Conservation (phyloP, 1,284 basidiomycete species). For the Taiwanofungus camphoratus region DNA sequence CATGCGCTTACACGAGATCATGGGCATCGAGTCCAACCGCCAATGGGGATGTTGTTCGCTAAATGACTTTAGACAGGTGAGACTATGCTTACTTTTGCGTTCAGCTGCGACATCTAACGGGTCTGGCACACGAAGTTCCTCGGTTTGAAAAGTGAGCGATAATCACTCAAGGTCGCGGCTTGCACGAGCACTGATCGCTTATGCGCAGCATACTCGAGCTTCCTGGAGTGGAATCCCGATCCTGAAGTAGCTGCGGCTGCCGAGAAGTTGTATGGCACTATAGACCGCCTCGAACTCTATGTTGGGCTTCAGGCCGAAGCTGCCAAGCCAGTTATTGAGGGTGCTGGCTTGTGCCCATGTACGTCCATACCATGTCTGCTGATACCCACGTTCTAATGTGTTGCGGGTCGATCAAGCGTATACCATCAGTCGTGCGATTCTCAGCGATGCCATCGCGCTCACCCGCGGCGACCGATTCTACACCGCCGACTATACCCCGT, state of each 20-base stretch:
- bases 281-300: constrained; percentile 80
- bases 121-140: constrained; percentile 43
- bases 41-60: constrained; percentile 80
- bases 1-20: constrained; percentile 76
- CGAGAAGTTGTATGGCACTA: constrained; percentile 70
- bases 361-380: constrained; percentile 12
- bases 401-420: constrained; percentile 60
- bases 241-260: constrained; percentile 67
- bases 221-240: constrained; percentile 82
- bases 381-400: neutral
- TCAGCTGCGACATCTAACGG: neutral
- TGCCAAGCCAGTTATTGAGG: constrained; percentile 69
- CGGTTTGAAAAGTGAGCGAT: constrained; percentile 59
- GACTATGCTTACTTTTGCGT: constrained; percentile 7
- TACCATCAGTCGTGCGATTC: constrained; percentile 83
- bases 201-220: constrained; percentile 44
- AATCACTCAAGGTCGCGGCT: neutral
- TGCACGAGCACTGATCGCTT: constrained; percentile 1
- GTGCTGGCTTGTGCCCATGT: constrained; percentile 80
- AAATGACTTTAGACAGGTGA: constrained; percentile 77
- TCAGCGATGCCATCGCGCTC: constrained; percentile 83
- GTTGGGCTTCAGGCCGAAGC: constrained; percentile 64
- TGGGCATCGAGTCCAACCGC: constrained; percentile 76
- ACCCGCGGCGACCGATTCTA: constrained; percentile 81
- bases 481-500: constrained; percentile 77